These are phyloP conservation scores for Halenospora varia DNA, from an alignment of 495 filamentous ascomycete genomes.

Conservation along the genomic window DNA sequence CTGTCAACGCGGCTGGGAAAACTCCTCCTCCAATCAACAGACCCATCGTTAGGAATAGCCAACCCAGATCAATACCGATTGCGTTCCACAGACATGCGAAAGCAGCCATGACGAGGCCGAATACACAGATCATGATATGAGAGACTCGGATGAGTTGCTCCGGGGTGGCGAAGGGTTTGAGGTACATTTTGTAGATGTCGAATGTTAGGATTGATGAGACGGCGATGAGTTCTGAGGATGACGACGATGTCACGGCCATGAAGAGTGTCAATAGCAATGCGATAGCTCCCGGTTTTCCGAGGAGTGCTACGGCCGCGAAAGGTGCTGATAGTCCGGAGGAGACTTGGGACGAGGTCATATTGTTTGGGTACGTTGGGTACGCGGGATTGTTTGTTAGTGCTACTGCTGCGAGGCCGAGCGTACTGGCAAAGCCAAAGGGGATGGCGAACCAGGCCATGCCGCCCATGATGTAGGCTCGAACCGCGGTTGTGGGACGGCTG, in stretches of 20 bases:
- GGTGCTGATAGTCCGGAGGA: conserved; percentile 42
- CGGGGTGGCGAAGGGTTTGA: conserved; percentile 39
- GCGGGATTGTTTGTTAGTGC: conserved; percentile 41
- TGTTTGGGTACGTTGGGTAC: conserved; percentile 52
- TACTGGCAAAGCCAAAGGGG: conserved; percentile 85
- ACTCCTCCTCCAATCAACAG: conserved; percentile 65
- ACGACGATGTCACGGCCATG: conserved; percentile 48
- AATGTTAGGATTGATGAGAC: conserved; percentile 51
- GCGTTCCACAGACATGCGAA: not conserved
- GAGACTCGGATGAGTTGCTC: conserved; percentile 41
- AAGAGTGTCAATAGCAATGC: conserved; percentile 46
- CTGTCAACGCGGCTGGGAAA: conserved; percentile 64
- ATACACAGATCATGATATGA: conserved; percentile 43
- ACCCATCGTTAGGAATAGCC: conserved; percentile 84
- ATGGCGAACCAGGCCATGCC: conserved; percentile 94
- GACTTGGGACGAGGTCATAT: conserved; percentile 39
- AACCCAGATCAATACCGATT: not conserved
- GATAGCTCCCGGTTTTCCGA: conserved; percentile 45
- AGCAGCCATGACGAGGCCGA: conserved; percentile 41
- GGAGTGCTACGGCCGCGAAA: conserved; percentile 41
- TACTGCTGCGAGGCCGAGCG: conserved; percentile 71
- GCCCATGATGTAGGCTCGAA: conserved; percentile 88
- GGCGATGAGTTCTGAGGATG: conserved; percentile 50
- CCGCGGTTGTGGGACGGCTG: conserved; percentile 77
- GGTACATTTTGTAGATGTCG: conserved; percentile 52